Evolutionary conservation across 805 yeast species (phyloP).

Genomic region (Wickerhamiella kurtzmanii): DNA sequence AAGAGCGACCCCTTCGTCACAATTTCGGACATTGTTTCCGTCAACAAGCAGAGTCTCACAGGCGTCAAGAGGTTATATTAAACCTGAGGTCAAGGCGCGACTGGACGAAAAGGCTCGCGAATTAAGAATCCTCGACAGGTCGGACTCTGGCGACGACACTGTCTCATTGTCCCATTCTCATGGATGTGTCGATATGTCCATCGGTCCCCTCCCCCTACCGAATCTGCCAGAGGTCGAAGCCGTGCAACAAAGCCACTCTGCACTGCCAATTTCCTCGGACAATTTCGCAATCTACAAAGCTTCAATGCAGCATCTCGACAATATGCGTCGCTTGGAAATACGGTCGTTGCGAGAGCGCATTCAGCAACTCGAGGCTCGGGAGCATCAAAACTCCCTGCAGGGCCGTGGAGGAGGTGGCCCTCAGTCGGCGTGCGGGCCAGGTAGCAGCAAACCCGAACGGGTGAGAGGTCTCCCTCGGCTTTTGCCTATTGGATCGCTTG

Average conservation of each 20-base stretch:
- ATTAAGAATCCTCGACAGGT: too few relatives aligned
- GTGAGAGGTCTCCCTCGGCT: slow-evolving; percentile 6
- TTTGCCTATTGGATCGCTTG: background rate
- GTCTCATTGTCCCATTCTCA: too few relatives aligned
- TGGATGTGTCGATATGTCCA: background rate
- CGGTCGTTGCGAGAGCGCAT: slow-evolving; percentile 4
- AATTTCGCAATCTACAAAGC: slow-evolving; percentile 6
- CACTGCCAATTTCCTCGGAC: background rate
- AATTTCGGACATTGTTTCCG: background rate
- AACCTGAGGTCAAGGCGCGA: background rate
- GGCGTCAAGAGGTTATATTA: background rate
- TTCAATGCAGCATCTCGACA: slow-evolving; percentile 11
- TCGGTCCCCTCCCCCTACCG: background rate
- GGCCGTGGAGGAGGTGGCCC: too few relatives aligned
- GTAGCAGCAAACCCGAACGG: too few relatives aligned
- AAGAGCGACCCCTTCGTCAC: background rate
- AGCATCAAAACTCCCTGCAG: background rate
- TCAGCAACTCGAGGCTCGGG: slow-evolving; percentile 6
- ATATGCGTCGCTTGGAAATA: slow-evolving; percentile 6
- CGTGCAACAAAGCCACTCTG: background rate
- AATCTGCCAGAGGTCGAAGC: background rate
- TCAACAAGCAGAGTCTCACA: background rate
- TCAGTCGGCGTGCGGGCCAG: too few relatives aligned
- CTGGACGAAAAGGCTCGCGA: too few relatives aligned
- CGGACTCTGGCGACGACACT: too few relatives aligned